Evolutionary conservation across 192 early-diverging fungal species (phyloP).

Genomic region (Neocallimastix lanati): DNA sequence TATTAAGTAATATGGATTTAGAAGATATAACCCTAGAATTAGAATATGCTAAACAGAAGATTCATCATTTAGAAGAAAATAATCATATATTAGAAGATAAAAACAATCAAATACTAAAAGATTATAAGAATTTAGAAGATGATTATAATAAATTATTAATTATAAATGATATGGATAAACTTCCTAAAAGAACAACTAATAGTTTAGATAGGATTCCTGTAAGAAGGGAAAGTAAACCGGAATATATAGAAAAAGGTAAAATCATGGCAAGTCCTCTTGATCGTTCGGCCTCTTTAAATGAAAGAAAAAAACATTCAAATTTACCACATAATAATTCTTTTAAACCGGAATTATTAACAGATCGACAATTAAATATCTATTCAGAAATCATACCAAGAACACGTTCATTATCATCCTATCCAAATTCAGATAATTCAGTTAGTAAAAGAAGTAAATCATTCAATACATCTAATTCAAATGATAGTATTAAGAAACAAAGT

Average conservation of each 20-base stretch:
- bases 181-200: background rate
- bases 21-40: background rate
- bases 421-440: too few species aligned
- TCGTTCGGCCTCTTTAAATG: too few species aligned
- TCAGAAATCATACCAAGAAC: background rate
- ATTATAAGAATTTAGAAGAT: background rate
- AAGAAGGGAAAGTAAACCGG: background rate
- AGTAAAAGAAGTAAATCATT: too few species aligned
- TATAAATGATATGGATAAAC: background rate
- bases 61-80: background rate
- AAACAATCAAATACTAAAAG: background rate
- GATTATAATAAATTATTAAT: background rate
- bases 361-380: background rate
- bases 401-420: background rate
- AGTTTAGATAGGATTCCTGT: background rate
- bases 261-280: background rate
- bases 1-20: background rate
- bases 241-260: background rate
- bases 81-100: background rate
- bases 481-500: background rate
- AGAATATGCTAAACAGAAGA: background rate
- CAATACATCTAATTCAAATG: background rate
- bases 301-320: too few species aligned
- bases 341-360: too few species aligned
- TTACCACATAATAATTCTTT: background rate